These are phyloP conservation scores for Hymenoscyphus occultus DNA, from an alignment of 2,329 filamentous ascomycete species.

Conservation along the genomic window DNA sequence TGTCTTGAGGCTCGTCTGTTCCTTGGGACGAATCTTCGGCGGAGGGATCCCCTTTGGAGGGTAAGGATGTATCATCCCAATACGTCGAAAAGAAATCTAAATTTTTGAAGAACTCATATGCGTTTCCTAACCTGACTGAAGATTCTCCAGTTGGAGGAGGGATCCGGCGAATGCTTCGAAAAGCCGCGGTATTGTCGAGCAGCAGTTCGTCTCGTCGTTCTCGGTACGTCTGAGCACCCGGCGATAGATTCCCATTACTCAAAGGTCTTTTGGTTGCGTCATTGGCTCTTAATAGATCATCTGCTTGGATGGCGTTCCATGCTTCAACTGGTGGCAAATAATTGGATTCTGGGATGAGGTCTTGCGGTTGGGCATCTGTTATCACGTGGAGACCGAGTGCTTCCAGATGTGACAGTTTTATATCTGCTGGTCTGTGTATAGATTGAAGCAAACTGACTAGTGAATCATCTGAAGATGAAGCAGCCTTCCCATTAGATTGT, in stretches of 20 bases:
- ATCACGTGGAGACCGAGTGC: constrained; percentile 57
- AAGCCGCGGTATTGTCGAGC: constrained; percentile 55
- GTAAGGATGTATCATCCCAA: constrained; percentile 58
- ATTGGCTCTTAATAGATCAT: constrained; percentile 41
- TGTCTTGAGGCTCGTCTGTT: constrained; percentile 14
- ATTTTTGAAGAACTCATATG: constrained; percentile 64
- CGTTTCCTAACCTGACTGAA: constrained; percentile 56
- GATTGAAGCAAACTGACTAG: constrained; percentile 51
- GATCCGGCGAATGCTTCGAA: constrained; percentile 59
- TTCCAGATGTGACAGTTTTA: constrained; percentile 50
- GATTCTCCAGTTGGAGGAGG: constrained; percentile 51
- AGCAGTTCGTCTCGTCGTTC: constrained; percentile 58
- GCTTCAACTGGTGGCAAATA: constrained; percentile 53
- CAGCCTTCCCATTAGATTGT: constrained; percentile 40
- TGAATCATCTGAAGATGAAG: constrained; percentile 34
- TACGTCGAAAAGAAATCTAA: constrained; percentile 57
- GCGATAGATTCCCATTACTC: constrained; percentile 52
- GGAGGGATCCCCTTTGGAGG: constrained; percentile 14
- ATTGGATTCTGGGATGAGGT: constrained; percentile 53
- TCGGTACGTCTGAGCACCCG: constrained; percentile 55
- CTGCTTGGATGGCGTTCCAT: constrained; percentile 40
- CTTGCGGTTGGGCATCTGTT: constrained; percentile 45
- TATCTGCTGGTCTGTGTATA: constrained; percentile 51
- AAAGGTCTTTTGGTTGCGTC: constrained; percentile 47
- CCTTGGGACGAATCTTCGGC: constrained; percentile 14